Conservation (phyloP, 768 basidiomycete genomes). For the Coprinellus micaceus region DNA sequence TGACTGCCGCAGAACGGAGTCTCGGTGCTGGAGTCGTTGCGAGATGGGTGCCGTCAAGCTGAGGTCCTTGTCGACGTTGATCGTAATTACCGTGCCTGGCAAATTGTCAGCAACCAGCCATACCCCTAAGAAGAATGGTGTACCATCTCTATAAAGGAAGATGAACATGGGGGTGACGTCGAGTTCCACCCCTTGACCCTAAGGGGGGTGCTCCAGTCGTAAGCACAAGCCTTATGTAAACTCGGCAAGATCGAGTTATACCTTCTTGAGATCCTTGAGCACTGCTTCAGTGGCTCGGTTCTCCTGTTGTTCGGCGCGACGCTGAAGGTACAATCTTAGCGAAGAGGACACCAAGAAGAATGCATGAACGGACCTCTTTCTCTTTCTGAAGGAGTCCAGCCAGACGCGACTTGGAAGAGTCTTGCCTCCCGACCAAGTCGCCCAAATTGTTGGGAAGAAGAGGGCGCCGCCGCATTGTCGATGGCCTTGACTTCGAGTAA, state of each 20-base stretch:
- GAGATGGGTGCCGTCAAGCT: conserved; percentile 54
- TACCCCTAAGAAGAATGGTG: conserved; percentile 11
- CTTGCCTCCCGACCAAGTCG: conserved; percentile 9
- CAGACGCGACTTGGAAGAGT: neutral
- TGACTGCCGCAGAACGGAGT: conserved; percentile 58
- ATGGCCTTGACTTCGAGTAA: neutral
- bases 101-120: neutral
- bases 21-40: conserved; percentile 51
- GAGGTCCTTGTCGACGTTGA: conserved; percentile 44
- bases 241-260: no score
- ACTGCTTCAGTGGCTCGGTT: conserved; percentile 22
- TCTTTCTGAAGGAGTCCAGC: conserved; percentile 22
- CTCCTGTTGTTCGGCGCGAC: conserved; percentile 14
- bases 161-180: conserved; percentile 61
- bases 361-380: conserved; percentile 16
- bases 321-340: conserved; percentile 5
- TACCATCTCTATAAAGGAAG: conserved; percentile 65
- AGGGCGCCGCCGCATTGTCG: conserved; percentile 9
- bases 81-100: conserved; percentile 61
- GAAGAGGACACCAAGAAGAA: neutral
- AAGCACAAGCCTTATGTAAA: no score
- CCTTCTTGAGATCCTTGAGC: conserved; percentile 29
- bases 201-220: conserved; percentile 16
- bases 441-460: conserved; percentile 21
- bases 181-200: conserved; percentile 52